Percentiles rank a stretch among this genome's conserved stretches.
These are phyloP conservation scores for Nissolia schottii DNA, from an alignment of 306 rosid species.

Conservation along the genomic window DNA sequence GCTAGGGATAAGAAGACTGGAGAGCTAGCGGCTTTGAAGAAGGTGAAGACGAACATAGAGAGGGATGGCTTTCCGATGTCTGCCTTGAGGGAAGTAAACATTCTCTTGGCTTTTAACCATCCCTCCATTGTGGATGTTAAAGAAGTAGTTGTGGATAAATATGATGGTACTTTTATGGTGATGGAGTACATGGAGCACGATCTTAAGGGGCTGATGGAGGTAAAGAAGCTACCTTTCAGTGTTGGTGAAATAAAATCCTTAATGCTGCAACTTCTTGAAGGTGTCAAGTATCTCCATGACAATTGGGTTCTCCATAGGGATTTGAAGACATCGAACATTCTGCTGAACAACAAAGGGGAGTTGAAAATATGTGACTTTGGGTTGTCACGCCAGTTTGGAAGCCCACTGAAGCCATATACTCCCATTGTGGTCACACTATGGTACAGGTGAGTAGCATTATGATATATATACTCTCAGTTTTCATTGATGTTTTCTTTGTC, in stretches of 20 bases:
- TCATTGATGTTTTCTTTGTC: neutral
- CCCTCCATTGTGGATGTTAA: conserved; percentile 84
- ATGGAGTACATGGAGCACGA: conserved; percentile 95
- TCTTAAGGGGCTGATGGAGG: conserved; percentile 61
- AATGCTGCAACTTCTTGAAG: conserved; percentile 72
- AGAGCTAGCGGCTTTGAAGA: conserved; percentile 81
- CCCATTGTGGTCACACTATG: conserved; percentile 86
- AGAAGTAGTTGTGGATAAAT: conserved; percentile 77
- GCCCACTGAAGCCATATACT: conserved; percentile 82
- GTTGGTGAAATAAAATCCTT: conserved; percentile 72
- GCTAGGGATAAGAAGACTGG: conserved; percentile 83
- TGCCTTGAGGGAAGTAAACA: conserved; percentile 88
- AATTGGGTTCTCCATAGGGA: conserved; percentile 97
- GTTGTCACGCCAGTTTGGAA: conserved; percentile 86
- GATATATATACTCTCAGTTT: neutral
- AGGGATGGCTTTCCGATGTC: conserved; percentile 85
- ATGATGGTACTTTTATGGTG: conserved; percentile 80
- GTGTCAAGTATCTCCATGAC: conserved; percentile 84
- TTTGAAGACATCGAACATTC: conserved; percentile 85
- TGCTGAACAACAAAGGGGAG: conserved; percentile 66
- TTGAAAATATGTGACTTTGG: conserved; percentile 95
- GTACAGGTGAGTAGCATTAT: conserved; percentile 64
- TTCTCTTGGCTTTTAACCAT: conserved; percentile 75
- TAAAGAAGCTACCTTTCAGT: conserved; percentile 65
- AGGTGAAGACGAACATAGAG: conserved; percentile 81